Conservation (phyloP, 2,329 filamentous ascomycete genomes). For the Ophiocordyceps sinensis region DNA sequence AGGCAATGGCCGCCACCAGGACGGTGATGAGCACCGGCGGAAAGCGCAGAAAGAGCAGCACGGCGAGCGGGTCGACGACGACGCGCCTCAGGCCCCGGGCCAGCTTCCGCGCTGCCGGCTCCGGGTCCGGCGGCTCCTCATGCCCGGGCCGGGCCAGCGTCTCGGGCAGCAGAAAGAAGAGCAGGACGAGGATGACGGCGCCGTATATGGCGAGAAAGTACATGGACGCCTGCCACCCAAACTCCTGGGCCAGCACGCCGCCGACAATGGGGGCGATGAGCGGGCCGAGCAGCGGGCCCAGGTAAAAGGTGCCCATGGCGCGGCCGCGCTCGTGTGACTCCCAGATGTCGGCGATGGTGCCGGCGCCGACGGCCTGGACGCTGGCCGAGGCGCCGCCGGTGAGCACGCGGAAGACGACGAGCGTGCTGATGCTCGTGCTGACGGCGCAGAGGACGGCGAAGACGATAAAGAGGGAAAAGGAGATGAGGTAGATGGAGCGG, state of each 20-base stretch:
- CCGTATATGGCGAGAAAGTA: slow-evolving; percentile 67
- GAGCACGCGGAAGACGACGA: slow-evolving; percentile 62
- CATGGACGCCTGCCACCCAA: slow-evolving; percentile 63
- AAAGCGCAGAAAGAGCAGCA: slow-evolving; percentile 59
- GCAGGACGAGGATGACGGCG: slow-evolving; percentile 35
- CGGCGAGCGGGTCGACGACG: slow-evolving; percentile 57
- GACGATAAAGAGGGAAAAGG: slow-evolving; percentile 57
- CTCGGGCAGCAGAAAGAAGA: slow-evolving; percentile 51
- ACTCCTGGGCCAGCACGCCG: slow-evolving; percentile 51
- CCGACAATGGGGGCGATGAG: slow-evolving; percentile 65
- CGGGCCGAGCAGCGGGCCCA: slow-evolving; percentile 64
- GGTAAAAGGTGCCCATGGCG: slow-evolving; percentile 75
- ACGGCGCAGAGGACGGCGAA: slow-evolving; percentile 58
- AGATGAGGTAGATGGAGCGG: slow-evolving; percentile 63
- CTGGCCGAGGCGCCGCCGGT: slow-evolving; percentile 65
- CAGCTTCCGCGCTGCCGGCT: too few species aligned
- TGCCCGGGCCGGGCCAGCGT: slow-evolving; percentile 42
- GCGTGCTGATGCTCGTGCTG: slow-evolving; percentile 56
- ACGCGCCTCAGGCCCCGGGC: slow-evolving; percentile 40
- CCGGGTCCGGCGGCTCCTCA: too few species aligned
- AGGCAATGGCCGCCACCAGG: slow-evolving; percentile 59
- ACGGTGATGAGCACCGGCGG: slow-evolving; percentile 62
- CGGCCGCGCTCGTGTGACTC: slow-evolving; percentile 54
- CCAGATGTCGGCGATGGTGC: slow-evolving; percentile 74
- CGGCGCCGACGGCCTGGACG: slow-evolving; percentile 71